Conservation (phyloP, 1,284 basidiomycete genomes). For the Ceratobasidium sp. region DNA sequence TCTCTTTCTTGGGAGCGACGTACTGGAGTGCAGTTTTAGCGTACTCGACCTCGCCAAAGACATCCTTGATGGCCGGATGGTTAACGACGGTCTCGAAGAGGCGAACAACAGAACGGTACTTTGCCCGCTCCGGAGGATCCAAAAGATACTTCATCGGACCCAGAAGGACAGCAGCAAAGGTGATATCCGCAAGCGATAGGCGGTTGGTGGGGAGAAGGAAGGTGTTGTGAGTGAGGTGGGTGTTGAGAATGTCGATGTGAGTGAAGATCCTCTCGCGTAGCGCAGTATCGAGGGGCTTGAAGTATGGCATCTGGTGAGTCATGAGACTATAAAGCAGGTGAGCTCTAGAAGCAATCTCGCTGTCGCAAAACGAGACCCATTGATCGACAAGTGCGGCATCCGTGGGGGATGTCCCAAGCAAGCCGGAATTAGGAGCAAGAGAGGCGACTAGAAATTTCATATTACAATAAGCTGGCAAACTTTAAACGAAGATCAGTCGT, state of each 20-base stretch:
- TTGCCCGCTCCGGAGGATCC: slow-evolving; percentile 75
- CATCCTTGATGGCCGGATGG: slow-evolving; percentile 79
- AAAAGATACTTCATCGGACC: slow-evolving; percentile 67
- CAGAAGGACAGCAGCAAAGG: slow-evolving; percentile 72
- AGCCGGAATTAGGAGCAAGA: slow-evolving; percentile 74
- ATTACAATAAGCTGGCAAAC: slow-evolving; percentile 55
- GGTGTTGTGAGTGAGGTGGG: slow-evolving; percentile 82
- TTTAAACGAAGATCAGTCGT: slow-evolving; percentile 10
- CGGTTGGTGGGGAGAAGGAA: slow-evolving; percentile 91
- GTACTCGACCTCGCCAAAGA: slow-evolving; percentile 75
- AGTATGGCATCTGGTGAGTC: slow-evolving; percentile 54
- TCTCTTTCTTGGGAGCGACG: slow-evolving; percentile 73
- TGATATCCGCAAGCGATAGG: slow-evolving; percentile 93
- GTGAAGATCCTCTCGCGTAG: slow-evolving; percentile 69
- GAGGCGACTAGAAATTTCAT: slow-evolving; percentile 76
- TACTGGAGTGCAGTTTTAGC: slow-evolving; percentile 81
- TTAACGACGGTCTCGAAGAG: slow-evolving; percentile 88
- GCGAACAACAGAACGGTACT: slow-evolving; percentile 84
- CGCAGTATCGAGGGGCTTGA: slow-evolving; percentile 63
- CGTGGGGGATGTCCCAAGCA: slow-evolving; percentile 70
- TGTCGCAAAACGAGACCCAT: slow-evolving; percentile 75
- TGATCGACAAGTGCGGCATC: slow-evolving; percentile 75
- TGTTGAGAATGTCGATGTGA: slow-evolving; percentile 77
- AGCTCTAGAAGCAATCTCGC: slow-evolving; percentile 62
- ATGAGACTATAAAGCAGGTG: slow-evolving; percentile 9